Conservation (phyloP, 2,329 filamentous ascomycete genomes). For the Calonectria pseudoreteaudii region DNA sequence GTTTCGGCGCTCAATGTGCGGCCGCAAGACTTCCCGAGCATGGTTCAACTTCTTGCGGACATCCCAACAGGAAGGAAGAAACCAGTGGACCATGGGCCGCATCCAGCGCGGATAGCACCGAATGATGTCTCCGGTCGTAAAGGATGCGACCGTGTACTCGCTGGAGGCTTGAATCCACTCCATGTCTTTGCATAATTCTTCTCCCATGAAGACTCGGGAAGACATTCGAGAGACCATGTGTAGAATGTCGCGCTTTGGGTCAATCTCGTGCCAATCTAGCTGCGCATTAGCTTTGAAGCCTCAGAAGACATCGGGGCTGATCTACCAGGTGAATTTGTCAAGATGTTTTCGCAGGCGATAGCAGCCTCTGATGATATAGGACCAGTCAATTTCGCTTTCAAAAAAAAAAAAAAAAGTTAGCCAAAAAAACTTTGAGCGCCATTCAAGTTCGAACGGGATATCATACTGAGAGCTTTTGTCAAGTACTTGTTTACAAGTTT, state of each 20-base stretch:
- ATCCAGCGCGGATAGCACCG: not conserved
- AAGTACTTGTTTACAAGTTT: not conserved
- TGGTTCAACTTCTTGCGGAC: not conserved
- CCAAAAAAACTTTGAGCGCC: not conserved
- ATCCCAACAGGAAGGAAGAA: not conserved
- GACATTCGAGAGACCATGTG: not conserved
- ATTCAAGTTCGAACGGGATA: not conserved
- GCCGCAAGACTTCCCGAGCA: not conserved
- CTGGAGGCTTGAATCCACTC: not conserved
- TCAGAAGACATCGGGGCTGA: rapidly evolving
- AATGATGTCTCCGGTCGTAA: not conserved
- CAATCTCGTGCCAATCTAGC: not conserved
- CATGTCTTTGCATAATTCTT: not conserved
- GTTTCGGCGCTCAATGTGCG: not conserved
- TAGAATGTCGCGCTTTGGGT: not conserved
- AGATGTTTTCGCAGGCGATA: not conserved
- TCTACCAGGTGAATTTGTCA: not conserved
- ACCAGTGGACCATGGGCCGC: not conserved
- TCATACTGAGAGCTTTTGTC: not conserved
- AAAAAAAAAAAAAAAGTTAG: not conserved
- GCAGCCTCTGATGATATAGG: not conserved
- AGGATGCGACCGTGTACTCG: not conserved
- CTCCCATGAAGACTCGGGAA: not conserved
- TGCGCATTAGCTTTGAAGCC: not conserved
- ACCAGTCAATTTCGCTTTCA: not conserved